phyloP scores from a whole-genome alignment of 176 grass and related monocot genomes.

The Juncus effusus region DNA sequence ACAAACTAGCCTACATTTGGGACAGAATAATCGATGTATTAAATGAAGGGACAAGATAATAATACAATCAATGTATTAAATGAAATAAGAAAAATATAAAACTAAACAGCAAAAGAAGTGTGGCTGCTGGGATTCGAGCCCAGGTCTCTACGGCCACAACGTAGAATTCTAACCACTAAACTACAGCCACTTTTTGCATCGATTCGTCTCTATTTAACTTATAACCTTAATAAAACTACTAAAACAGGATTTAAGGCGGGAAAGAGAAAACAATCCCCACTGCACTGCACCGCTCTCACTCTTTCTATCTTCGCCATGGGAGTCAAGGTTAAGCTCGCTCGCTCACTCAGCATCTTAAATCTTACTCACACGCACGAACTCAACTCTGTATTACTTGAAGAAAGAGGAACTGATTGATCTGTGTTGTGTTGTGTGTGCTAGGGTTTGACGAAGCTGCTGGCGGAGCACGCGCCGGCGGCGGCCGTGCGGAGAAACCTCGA shows the following conservation, averaged over 20 bases:
- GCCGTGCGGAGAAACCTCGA: constrained; percentile 53
- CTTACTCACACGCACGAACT: not conserved
- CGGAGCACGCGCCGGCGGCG: constrained; percentile 57
- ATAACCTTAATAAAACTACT: not conserved
- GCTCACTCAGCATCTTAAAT: not conserved
- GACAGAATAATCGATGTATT: too few species aligned
- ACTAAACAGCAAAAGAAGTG: too few species aligned
- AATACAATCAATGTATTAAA: too few species aligned
- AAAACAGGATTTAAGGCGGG: constrained; percentile 8
- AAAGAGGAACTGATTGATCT: too few species aligned
- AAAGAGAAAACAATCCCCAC: not conserved
- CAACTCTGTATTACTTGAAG: not conserved
- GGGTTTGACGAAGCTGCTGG: constrained; percentile 88
- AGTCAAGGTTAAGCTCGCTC: constrained; percentile 54
- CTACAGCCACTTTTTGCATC: constrained; percentile 43
- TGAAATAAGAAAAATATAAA: too few species aligned
- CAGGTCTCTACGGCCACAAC: constrained; percentile 92
- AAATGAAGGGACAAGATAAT: too few species aligned
- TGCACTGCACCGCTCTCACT: not conserved
- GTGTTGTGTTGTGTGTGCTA: constrained; percentile 27
- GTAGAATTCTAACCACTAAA: constrained; percentile 98
- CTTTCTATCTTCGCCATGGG: constrained; percentile 40
- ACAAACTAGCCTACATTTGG: too few species aligned
- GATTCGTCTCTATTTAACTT: too few species aligned
- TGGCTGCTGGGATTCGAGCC: constrained; percentile 97